A percentile compares a stretch with the other conserved stretches of the same genome.
Evolutionary conservation across 345 rosid genomes (phyloP).

Genomic region (Dipteronia dyeriana): DNA sequence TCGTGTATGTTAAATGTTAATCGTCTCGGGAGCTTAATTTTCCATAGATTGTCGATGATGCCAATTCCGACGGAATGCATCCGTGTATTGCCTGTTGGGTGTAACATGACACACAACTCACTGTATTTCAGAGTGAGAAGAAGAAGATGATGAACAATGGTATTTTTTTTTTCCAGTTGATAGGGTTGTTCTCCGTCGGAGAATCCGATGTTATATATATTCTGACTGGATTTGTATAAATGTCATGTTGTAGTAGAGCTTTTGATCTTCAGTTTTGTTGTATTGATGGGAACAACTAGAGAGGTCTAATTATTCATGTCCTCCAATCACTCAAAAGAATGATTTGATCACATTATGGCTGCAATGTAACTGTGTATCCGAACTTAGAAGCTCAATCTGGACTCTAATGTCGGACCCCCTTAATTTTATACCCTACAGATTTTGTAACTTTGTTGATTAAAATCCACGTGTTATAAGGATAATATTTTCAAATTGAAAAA

Average conservation of each 20-base stretch:
- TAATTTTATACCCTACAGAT: not conserved
- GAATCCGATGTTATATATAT: not conserved
- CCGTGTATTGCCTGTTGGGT: not conserved
- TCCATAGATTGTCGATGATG: not conserved
- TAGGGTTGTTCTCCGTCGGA: conserved; percentile 2
- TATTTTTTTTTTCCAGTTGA: not conserved
- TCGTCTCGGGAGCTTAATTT: not conserved
- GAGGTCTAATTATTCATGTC: not conserved
- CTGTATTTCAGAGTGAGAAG: not conserved
- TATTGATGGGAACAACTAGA: not conserved
- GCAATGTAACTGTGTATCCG: not conserved
- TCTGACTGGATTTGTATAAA: not conserved
- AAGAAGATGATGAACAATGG: not conserved
- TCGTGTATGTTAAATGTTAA: not conserved
- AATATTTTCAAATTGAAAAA: no score
- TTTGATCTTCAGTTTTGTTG: not conserved
- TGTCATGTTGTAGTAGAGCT: not conserved
- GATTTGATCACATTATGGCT: not conserved
- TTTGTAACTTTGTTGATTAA: not conserved
- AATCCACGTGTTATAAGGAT: no score
- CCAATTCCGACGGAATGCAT: not conserved
- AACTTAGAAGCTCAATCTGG: not conserved
- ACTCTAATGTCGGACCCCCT: not conserved
- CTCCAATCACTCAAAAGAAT: not conserved
- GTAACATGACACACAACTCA: not conserved